A percentile compares a stretch with the other conserved stretches of the same genome.
These are phyloP conservation scores for Hibiscus syriacus DNA, from an alignment of 345 rosid species.

Conservation along the genomic window DNA sequence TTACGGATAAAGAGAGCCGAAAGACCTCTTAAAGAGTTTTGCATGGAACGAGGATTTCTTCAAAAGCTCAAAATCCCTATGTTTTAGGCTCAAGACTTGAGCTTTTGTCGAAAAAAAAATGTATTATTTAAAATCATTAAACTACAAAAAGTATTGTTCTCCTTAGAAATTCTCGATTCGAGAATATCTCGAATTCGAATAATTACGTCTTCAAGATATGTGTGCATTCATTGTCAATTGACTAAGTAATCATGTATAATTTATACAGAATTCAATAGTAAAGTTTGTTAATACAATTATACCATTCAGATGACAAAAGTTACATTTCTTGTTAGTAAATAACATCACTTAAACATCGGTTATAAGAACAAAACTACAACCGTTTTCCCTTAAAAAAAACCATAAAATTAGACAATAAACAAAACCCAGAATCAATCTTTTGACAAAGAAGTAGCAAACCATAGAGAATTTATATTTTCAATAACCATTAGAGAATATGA, in stretches of 20 bases:
- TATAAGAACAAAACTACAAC: not conserved
- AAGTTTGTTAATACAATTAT: no score
- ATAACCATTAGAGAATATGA: not conserved
- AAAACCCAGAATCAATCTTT: not conserved
- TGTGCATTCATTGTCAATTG: no score
- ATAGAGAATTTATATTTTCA: not conserved
- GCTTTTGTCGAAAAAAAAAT: no score
- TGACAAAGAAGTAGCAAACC: not conserved
- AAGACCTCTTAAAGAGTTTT: no score
- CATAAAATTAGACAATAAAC: not conserved
- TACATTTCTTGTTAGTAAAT: not conserved
- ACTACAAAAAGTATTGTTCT: no score
- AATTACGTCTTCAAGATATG: no score
- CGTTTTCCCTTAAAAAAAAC: not conserved
- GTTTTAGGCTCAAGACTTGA: no score
- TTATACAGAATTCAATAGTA: no score
- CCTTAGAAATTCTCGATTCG: no score
- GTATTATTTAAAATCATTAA: no score
- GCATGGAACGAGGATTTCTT: not conserved
- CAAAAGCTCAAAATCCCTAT: not conserved
- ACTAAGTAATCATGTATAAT: no score
- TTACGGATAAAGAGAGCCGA: not conserved
- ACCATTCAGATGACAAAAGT: not conserved
- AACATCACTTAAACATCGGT: not conserved
- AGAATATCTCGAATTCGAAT: no score